phyloP scores from a whole-genome alignment of 2,329 filamentous ascomycete species.

The Raffaelea ambrosiae region DNA sequence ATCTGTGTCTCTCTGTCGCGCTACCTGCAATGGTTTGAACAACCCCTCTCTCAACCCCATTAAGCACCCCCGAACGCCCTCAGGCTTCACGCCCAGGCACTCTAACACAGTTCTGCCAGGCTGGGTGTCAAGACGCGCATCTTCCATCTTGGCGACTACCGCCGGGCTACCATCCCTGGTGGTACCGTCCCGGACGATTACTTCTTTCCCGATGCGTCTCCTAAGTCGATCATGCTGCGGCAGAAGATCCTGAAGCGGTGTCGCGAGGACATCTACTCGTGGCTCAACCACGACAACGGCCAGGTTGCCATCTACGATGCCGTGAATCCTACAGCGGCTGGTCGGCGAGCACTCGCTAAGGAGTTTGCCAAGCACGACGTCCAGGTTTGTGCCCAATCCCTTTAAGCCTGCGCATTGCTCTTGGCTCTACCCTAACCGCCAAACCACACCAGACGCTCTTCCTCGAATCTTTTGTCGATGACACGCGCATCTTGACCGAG shows the following conservation, averaged over 20 bases:
- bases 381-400: constrained; percentile 41
- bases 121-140: constrained; percentile 96
- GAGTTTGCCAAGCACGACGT: constrained; percentile 98
- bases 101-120: too few relatives aligned
- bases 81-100: too few relatives aligned
- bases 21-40: constrained; percentile 76
- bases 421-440: neutral
- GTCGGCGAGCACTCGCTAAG: constrained; percentile 77
- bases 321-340: constrained; percentile 81
- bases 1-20: constrained; percentile 92
- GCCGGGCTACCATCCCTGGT: constrained; percentile 78
- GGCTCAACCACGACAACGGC: constrained; percentile 93
- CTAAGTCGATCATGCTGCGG: constrained; percentile 81
- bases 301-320: constrained; percentile 98
- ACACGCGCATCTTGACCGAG: constrained; percentile 87
- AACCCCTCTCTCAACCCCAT: too few relatives aligned
- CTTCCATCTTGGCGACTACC: constrained; percentile 95
- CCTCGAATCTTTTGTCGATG: constrained; percentile 91
- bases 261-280: constrained; percentile 91
- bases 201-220: constrained; percentile 92
- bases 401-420: neutral
- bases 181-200: constrained; percentile 91
- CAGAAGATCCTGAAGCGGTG: constrained; percentile 98
- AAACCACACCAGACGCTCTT: constrained; percentile 66
- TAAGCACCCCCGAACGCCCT: too few relatives aligned